These are phyloP conservation scores for Ascodesmis nigricans DNA, from an alignment of 495 filamentous ascomycete genomes.

Conservation along the genomic window DNA sequence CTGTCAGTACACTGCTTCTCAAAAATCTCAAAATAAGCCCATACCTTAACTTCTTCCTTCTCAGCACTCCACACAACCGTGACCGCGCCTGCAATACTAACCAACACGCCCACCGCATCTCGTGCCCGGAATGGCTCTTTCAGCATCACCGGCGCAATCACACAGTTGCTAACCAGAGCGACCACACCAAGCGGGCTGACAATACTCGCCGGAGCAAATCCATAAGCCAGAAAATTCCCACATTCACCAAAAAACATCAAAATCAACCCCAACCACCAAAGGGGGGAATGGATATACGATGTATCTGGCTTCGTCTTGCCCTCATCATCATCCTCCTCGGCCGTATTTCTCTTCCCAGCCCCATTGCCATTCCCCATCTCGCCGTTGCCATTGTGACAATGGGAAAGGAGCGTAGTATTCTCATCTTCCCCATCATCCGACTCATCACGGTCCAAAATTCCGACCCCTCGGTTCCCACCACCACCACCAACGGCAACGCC, in stretches of 20 bases:
- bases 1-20: not conserved
- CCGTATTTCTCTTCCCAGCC: slow-evolving; percentile 6
- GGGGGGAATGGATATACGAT: slow-evolving; percentile 66
- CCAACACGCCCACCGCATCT: slow-evolving; percentile 72
- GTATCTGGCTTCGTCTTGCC: slow-evolving; percentile 19
- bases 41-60: slow-evolving; percentile 52
- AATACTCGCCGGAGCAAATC: slow-evolving; percentile 94
- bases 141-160: slow-evolving; percentile 81
- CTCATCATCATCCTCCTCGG: slow-evolving; percentile 14
- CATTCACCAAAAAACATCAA: slow-evolving; percentile 84
- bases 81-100: slow-evolving; percentile 72
- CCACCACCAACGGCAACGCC: too few species aligned
- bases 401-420: not conserved
- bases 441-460: slow-evolving; percentile 5
- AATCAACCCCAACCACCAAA: slow-evolving; percentile 85
- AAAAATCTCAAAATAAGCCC: too few species aligned
- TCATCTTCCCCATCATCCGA: slow-evolving; percentile 7
- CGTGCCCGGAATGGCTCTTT: slow-evolving; percentile 67
- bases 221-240: slow-evolving; percentile 93
- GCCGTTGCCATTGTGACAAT: too few species aligned
- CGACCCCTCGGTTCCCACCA: slow-evolving; percentile 1
- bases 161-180: slow-evolving; percentile 81
- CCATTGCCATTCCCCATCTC: not conserved
- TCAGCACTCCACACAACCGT: slow-evolving; percentile 84
- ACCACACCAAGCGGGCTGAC: slow-evolving; percentile 94